phyloP scores from a whole-genome alignment of 352 stramenopile species.

The Globisporangium perplexum region DNA sequence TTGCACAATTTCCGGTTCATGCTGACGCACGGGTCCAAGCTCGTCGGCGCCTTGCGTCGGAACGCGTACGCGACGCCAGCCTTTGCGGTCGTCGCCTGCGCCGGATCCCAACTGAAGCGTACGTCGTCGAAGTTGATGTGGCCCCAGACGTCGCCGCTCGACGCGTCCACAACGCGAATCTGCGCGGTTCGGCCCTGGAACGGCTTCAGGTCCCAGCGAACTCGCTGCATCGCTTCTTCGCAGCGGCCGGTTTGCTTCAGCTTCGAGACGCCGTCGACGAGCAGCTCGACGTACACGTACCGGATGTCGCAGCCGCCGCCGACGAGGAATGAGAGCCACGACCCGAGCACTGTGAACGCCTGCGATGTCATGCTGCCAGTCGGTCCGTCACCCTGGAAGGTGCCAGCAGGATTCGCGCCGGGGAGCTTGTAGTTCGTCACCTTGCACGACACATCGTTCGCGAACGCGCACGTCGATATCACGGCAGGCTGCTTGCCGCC shows the following conservation, averaged over 20 bases:
- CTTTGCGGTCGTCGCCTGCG: constrained; percentile 51
- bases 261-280: constrained; percentile 91
- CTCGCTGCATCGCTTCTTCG: constrained; percentile 82
- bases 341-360: constrained; percentile 88
- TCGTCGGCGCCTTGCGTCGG: constrained; percentile 50
- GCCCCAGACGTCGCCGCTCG: constrained; percentile 82
- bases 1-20: constrained; percentile 68
- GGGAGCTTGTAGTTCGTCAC: constrained; percentile 76
- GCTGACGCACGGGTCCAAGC: constrained; percentile 42
- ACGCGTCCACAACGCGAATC: constrained; percentile 92
- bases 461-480: constrained; percentile 54
- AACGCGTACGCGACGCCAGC: constrained; percentile 81
- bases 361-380: constrained; percentile 93
- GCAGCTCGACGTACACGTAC: constrained; percentile 90
- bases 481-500: constrained; percentile 47
- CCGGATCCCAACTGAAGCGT: constrained; percentile 88
- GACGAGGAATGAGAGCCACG: constrained; percentile 91
- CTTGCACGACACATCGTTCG: constrained; percentile 59
- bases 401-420: constrained; percentile 53
- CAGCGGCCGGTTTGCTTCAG: constrained; percentile 87
- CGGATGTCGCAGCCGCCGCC: constrained; percentile 93
- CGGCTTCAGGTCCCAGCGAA: constrained; percentile 85
- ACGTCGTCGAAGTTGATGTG: constrained; percentile 98
- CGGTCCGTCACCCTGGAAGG: constrained; percentile 86
- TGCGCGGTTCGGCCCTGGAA: constrained; percentile 83